These are phyloP conservation scores for Globisporangium lucens DNA, from an alignment of 352 stramenopile genomes.

Conservation along the genomic window DNA sequence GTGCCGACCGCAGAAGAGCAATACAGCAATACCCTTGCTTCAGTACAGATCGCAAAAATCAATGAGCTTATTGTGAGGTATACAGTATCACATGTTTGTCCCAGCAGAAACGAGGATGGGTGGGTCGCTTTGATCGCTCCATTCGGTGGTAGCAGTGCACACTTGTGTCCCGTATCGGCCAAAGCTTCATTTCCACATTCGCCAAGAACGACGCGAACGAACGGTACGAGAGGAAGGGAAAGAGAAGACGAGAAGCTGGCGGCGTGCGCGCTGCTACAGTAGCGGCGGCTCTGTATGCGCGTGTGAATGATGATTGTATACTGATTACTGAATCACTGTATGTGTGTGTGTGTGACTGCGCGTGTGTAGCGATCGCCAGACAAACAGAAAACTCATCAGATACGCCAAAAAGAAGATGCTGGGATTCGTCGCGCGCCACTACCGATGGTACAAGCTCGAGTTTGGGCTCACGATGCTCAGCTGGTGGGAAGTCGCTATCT, in stretches of 20 bases:
- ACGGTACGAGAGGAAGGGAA: neutral
- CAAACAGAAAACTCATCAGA: neutral
- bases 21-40: too few relatives aligned
- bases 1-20: too few relatives aligned
- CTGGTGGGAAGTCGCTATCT: conserved; percentile 78
- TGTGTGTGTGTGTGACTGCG: neutral
- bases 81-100: too few relatives aligned
- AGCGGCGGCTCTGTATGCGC: neutral
- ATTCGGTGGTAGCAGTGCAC: neutral
- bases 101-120: neutral
- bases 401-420: conserved; percentile 35
- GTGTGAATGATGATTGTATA: neutral
- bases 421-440: conserved; percentile 58
- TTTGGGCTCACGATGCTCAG: conserved; percentile 83
- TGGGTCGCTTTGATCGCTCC: neutral
- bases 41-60: too few relatives aligned
- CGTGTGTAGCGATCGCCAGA: neutral
- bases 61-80: too few relatives aligned
- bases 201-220: conserved; percentile 2
- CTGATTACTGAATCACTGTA: neutral
- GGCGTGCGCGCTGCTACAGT: neutral
- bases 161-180: neutral
- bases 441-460: conserved; percentile 87
- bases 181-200: conserved; percentile 8
- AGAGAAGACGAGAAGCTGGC: neutral